These are phyloP conservation scores for Dothistroma septosporum DNA, from an alignment of 2,329 filamentous ascomycete species.

Conservation along the genomic window DNA sequence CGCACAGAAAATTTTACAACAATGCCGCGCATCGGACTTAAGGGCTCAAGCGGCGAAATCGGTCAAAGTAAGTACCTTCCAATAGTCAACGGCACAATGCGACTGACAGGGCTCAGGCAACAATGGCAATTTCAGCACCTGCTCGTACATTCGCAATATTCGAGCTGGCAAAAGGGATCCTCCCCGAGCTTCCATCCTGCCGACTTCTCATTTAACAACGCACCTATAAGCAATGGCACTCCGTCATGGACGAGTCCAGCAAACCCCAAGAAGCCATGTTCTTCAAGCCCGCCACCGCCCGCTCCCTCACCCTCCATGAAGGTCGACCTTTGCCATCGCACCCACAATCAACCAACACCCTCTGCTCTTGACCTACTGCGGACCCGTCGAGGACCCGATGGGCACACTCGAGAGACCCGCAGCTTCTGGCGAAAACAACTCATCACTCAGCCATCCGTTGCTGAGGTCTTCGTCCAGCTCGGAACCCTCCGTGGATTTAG, in stretches of 20 bases:
- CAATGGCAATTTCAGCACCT: neutral
- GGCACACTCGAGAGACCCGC: neutral
- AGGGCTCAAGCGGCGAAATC: too few species aligned
- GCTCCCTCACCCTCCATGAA: neutral
- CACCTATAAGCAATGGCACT: neutral
- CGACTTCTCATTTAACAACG: neutral
- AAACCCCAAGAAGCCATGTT: neutral
- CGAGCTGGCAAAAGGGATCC: neutral
- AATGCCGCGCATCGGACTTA: too few species aligned
- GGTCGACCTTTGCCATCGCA: neutral
- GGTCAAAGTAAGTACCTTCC: neutral
- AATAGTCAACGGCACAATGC: neutral
- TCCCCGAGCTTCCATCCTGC: neutral
- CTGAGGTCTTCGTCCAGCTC: neutral
- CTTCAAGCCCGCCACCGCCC: neutral
- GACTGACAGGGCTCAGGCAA: neutral
- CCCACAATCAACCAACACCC: neutral
- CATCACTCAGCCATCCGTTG: slow-evolving; percentile 2
- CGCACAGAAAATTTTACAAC: too few species aligned
- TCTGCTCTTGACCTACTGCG: neutral
- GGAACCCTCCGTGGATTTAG: neutral
- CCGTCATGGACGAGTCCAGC: neutral
- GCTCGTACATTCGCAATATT: neutral
- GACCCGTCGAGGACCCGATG: neutral
- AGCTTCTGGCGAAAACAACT: slow-evolving; percentile 1